Base-by-base conservation (phyloP, 2,329 filamentous ascomycete genomes). In the Fusarium neocosmosporiellum region DNA sequence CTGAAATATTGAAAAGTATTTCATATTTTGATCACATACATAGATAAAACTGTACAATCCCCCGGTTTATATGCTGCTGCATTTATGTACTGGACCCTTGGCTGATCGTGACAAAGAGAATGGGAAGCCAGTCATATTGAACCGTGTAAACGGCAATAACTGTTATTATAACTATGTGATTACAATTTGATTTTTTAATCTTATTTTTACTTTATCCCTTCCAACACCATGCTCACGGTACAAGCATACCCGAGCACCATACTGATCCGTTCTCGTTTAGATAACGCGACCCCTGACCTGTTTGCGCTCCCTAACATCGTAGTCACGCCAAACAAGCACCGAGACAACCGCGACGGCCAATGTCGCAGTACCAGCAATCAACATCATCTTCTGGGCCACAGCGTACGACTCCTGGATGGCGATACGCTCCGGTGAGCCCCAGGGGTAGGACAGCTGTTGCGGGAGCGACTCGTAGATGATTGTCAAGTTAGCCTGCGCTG, bases 341-440 rank as follows among this genome's bases (percentile, higher is more conserved):
- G 77, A 81, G 6, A 77, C 31, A 11, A 84, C 63, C 7, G 79
- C 79, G 1, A 84, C 57, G 20, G 83, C 80, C 43, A 83, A 80
- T 33, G 85, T 76, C 9, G 77, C 77, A 7, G 79, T 76, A n/a
- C 83, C 84, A 1, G 80, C 79, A 62, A 85, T 84, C 7, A 83
- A 79, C 82, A 85, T 84, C 59, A 80, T 78, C 10, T 80, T 75
- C 78, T 82, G 81, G 0, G 82, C 82, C 9, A 83, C 76, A 2
- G 70, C 80, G 61, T 92, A 93, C 0, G 90, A 87, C 2, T 80
- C 79, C 34, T 90, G 88, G 73, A 92, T 90, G 1, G 88, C 91
- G 13, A 85, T 78, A 18, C 90, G 82, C 7, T 84, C 83, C 0
- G 85, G 83, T 3, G 80, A 85, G 7, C 87, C 88, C 58, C 83